Evolutionary conservation across 345 rosid species (phyloP), one percentile per base, ranked within the genome.

Genomic region (Xanthoceras sorbifolium): DNA sequence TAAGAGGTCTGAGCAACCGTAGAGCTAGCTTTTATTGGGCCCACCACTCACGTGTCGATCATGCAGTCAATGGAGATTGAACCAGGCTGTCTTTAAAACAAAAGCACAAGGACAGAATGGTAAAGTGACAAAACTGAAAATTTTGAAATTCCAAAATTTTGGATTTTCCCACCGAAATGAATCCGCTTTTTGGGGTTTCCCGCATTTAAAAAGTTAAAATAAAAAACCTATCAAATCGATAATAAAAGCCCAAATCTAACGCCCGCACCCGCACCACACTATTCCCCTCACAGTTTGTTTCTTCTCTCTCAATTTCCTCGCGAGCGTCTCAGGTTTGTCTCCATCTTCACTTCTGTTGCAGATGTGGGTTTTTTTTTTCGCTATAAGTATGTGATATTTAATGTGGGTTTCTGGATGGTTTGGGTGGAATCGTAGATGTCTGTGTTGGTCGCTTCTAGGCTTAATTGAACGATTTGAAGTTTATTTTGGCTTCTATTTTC

Each of bases 101-200:
- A 42, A 64, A 23, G 0, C 0, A 0, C 55, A 38, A 64, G 70
- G 63, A n/a, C 40, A 75, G 1, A 60, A 9, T 9, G 36, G 84
- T 31, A 42, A 46, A 36, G 11, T 15, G 2, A 0, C 25, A 57
- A 57, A 57, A 57, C 62, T 8, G 28, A 79, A 78, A 74, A 18
- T 44, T 79, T 74, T 79, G 65, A 84, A 79, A 76, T 63, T 59
- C 46, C 25, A 31, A 83, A 79, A 36, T 2, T 52, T 48, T 9
- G 1, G 60, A 50, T 0, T 80, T 82, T 86, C 87, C 87, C 89
- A 78, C 86, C 84, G 20, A 76, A 76, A 84, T 26, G 15, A 17
- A 72, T 62, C 80, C 81, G 82, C 81, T 73, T 29, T 66, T 73
- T 25, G 3, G 4, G 15, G 72, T 77, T 34, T 10, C 73, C 70